A percentile compares a stretch with the other conserved stretches of the same genome.
These are phyloP conservation scores for Trapa bicornis DNA, from an alignment of 345 rosid genomes.

Conservation along the genomic window DNA sequence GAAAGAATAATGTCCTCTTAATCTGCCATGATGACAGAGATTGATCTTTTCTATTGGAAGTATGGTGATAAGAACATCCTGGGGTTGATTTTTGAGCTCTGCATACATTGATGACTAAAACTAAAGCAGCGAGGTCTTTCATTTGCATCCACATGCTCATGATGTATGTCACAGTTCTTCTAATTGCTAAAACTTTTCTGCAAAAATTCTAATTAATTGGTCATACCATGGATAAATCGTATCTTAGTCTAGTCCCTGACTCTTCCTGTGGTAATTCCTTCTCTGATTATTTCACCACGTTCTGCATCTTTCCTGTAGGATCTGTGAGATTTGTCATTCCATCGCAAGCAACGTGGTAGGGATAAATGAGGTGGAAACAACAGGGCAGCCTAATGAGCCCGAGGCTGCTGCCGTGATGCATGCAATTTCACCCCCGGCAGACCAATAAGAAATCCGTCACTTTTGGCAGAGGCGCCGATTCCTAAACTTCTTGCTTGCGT, in stretches of 20 bases:
- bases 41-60: too few species aligned
- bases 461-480: constrained; percentile 39
- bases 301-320: constrained; percentile 23
- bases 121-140: neutral
- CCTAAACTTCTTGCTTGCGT: constrained; percentile 30
- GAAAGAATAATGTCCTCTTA: neutral
- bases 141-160: neutral
- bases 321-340: constrained; percentile 87
- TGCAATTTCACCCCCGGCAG: constrained; percentile 14
- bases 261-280: neutral
- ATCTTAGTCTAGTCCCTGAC: neutral
- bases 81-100: too few species aligned
- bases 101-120: too few species aligned
- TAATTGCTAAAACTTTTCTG: too few species aligned
- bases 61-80: too few species aligned
- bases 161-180: neutral
- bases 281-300: neutral
- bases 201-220: too few species aligned
- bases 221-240: neutral
- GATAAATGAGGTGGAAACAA: constrained; percentile 29
- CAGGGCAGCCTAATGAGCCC: constrained; percentile 27
- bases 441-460: constrained; percentile 40
- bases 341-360: constrained; percentile 57
- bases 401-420: constrained; percentile 15
- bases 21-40: neutral